A percentile compares a stretch with the other conserved stretches of the same genome.
phyloP scores from a whole-genome alignment of 805 yeast genomes.

The Hemisphaericaspora nanyangensis region DNA sequence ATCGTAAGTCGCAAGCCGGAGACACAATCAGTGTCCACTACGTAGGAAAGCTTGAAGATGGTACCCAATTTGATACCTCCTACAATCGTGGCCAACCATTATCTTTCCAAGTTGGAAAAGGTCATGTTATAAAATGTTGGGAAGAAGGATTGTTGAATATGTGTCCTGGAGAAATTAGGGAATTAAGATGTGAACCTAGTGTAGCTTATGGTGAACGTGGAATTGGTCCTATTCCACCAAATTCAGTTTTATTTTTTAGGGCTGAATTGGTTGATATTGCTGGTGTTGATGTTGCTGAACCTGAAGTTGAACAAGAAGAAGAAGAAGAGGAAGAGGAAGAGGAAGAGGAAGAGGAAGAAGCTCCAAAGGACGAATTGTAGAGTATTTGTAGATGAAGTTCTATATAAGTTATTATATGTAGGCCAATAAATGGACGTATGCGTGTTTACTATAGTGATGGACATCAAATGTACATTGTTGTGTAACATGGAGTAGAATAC shows the following conservation, averaged over 20 bases:
- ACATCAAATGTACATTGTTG: no score
- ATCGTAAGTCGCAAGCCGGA: conserved; percentile 55
- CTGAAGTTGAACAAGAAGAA: conserved; percentile 1
- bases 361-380: conserved; percentile 10
- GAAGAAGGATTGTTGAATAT: conserved; percentile 71
- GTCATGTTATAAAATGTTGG: conserved; percentile 88
- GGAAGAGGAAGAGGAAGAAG: not conserved
- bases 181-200: conserved; percentile 71
- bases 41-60: conserved; percentile 65
- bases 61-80: conserved; percentile 74
- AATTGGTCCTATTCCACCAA: conserved; percentile 74
- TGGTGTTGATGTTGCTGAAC: conserved; percentile 18
- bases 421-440: no score
- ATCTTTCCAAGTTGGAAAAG: conserved; percentile 66
- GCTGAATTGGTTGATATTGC: conserved; percentile 61
- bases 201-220: conserved; percentile 77
- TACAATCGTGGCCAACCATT: conserved; percentile 62
- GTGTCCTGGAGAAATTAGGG: conserved; percentile 88
- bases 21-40: conserved; percentile 76
- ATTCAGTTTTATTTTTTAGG: conserved; percentile 64
- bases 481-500: no score
- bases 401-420: no score
- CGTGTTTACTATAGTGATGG: no score
- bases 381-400: no score
- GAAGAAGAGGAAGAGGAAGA: conserved; percentile 1